Conservation (phyloP, 176 grass and related monocot species). For the Puya raimondii region DNA sequence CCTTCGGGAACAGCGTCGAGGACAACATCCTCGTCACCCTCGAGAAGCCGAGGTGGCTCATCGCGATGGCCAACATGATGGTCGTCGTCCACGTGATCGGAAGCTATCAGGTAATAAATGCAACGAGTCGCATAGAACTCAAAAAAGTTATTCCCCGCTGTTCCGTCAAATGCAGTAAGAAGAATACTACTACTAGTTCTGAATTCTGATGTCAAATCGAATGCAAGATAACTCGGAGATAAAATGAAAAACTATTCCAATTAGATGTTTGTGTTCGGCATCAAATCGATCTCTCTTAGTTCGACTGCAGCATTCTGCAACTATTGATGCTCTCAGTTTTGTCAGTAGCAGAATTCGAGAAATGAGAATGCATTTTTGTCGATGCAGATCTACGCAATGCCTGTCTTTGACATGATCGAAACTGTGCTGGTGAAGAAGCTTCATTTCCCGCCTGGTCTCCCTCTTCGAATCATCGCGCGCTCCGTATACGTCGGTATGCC, state of each 20-base stretch:
- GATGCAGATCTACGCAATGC: slow-evolving; percentile 47
- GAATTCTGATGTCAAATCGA: no score
- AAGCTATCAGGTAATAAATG: slow-evolving; percentile 54
- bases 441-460: slow-evolving; percentile 25
- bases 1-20: slow-evolving; percentile 44
- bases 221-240: no score
- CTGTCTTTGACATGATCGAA: slow-evolving; percentile 61
- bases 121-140: not conserved
- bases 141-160: not conserved
- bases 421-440: slow-evolving; percentile 48
- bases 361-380: not conserved
- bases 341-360: no score
- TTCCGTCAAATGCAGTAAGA: no score
- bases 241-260: no score
- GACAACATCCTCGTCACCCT: slow-evolving; percentile 75
- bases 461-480: slow-evolving; percentile 32
- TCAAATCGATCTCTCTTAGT: no score
- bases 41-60: slow-evolving; percentile 55
- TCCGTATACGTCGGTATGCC: slow-evolving; percentile 35
- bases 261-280: no score
- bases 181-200: no score
- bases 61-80: slow-evolving; percentile 52
- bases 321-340: no score
- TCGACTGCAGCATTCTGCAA: no score
- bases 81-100: slow-evolving; percentile 67